A percentile compares a stretch with the other conserved stretches of the same genome.
These are phyloP conservation scores for Diversispora eburnea DNA, from an alignment of 192 early-diverging fungal genomes.

Conservation along the genomic window DNA sequence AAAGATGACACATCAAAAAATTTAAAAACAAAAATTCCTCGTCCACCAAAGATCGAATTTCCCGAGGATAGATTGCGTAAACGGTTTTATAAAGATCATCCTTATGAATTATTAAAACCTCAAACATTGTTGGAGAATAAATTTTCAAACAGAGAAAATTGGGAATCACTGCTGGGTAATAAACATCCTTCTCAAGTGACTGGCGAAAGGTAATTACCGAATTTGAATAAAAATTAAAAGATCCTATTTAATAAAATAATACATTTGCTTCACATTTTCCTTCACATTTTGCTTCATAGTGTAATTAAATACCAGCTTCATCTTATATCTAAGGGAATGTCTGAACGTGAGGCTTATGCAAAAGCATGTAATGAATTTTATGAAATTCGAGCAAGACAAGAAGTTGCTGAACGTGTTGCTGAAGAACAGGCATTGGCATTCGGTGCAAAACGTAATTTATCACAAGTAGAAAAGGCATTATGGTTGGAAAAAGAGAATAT, in stretches of 20 bases:
- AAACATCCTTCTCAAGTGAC: constrained; percentile 55
- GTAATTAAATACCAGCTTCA: constrained; percentile 83
- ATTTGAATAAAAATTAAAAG: not conserved
- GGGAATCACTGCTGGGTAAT: constrained; percentile 51
- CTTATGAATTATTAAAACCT: constrained; percentile 79
- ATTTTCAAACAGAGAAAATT: constrained; percentile 48
- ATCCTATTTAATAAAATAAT: constrained; percentile 12
- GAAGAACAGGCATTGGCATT: constrained; percentile 53
- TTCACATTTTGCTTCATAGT: constrained; percentile 40
- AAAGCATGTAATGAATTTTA: constrained; percentile 80
- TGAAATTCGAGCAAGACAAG: constrained; percentile 70
- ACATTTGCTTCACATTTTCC: not conserved
- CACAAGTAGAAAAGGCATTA: constrained; percentile 13
- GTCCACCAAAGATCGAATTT: constrained; percentile 75
- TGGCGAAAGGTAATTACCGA: constrained; percentile 76
- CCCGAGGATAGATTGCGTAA: constrained; percentile 84
- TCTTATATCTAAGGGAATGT: constrained; percentile 63
- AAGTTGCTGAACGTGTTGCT: constrained; percentile 63
- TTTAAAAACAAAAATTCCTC: constrained; percentile 55
- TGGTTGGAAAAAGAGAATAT: constrained; percentile 8
- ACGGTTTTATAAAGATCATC: constrained; percentile 90
- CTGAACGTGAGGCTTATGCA: constrained; percentile 76
- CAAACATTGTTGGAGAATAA: constrained; percentile 66
- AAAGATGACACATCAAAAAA: constrained; percentile 38
- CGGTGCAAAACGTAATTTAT: constrained; percentile 19